A percentile compares a stretch with the other conserved stretches of the same genome.
phyloP scores from a whole-genome alignment of 345 rosid genomes.

The Orychophragmus violaceus region DNA sequence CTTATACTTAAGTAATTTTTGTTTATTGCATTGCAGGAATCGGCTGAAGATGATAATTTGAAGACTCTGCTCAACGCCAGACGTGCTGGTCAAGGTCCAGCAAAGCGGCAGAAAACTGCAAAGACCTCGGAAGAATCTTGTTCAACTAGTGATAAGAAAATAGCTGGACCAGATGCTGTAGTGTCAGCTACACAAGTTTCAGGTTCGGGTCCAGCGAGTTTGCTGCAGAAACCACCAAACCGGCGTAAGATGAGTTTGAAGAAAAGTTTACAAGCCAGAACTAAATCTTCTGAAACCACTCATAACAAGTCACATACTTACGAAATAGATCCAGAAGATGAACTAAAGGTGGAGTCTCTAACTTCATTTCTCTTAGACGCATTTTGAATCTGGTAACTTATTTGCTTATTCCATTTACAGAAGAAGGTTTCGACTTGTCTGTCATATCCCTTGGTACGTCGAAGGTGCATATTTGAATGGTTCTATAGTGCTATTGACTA shows the following conservation, averaged over 20 bases:
- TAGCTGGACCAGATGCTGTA: conserved; percentile 25
- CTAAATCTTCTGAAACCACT: conserved; percentile 36
- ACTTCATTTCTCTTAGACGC: conserved; percentile 1
- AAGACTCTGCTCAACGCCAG: conserved; percentile 31
- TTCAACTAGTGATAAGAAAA: conserved; percentile 38
- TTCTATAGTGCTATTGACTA: conserved; percentile 93
- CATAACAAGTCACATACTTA: conserved; percentile 31
- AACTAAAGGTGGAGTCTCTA: conserved; percentile 43
- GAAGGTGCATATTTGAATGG: conserved; percentile 92
- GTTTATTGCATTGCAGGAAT: conserved; percentile 33
- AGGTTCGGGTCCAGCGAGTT: conserved; percentile 30
- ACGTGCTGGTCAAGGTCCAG: conserved; percentile 37
- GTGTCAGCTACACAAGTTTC: conserved; percentile 40
- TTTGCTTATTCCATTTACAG: conserved; percentile 37
- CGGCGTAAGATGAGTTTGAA: conserved; percentile 61
- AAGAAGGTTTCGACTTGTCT: conserved; percentile 62
- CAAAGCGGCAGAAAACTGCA: conserved; percentile 40
- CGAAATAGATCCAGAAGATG: conserved; percentile 26
- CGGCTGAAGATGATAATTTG: conserved; percentile 34
- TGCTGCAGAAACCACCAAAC: conserved; percentile 40
- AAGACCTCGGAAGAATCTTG: conserved; percentile 34
- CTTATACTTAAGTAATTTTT: background rate
- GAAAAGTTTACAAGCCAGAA: conserved; percentile 39
- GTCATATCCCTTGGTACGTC: conserved; percentile 53
- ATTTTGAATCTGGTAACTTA: conserved; percentile 12